phyloP scores from a whole-genome alignment of 257 asterid species.

The Solanum lignicaule region DNA sequence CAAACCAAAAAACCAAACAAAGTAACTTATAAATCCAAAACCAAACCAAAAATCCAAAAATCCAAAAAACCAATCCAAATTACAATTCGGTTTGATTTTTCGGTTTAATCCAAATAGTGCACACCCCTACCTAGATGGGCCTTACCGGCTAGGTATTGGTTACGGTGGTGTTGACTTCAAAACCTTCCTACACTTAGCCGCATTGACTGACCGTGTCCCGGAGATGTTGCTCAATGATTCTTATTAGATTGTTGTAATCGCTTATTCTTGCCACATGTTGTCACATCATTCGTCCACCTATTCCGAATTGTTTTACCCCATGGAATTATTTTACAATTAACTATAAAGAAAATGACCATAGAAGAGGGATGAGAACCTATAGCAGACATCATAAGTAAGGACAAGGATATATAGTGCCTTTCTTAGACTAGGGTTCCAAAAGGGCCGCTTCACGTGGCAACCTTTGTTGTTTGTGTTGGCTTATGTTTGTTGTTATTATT shows the following conservation, averaged over 20 bases:
- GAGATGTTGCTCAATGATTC: background rate
- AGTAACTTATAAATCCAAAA: too few species aligned
- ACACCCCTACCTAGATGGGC: background rate
- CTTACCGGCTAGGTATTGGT: background rate
- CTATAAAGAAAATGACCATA: background rate
- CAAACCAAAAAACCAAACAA: too few species aligned
- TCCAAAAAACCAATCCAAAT: too few species aligned
- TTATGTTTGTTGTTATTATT: background rate
- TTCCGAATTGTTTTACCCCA: background rate
- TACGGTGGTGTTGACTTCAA: background rate
- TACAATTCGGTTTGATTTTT: too few species aligned
- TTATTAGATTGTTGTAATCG: background rate
- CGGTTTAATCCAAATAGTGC: too few species aligned
- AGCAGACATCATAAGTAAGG: constrained; percentile 21
- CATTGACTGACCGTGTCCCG: background rate
- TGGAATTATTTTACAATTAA: background rate
- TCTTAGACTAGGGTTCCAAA: constrained; percentile 21
- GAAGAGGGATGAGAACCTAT: background rate
- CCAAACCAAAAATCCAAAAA: too few species aligned
- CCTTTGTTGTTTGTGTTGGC: constrained; percentile 29
- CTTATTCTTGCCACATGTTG: background rate
- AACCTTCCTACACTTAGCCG: background rate
- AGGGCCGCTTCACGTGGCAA: constrained; percentile 78
- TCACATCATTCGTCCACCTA: background rate
- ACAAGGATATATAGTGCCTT: constrained; percentile 27